Percentiles rank a stretch among this genome's conserved stretches.
Evolutionary conservation across 805 yeast genomes (phyloP).

Genomic region (Starmerella roubikii): DNA sequence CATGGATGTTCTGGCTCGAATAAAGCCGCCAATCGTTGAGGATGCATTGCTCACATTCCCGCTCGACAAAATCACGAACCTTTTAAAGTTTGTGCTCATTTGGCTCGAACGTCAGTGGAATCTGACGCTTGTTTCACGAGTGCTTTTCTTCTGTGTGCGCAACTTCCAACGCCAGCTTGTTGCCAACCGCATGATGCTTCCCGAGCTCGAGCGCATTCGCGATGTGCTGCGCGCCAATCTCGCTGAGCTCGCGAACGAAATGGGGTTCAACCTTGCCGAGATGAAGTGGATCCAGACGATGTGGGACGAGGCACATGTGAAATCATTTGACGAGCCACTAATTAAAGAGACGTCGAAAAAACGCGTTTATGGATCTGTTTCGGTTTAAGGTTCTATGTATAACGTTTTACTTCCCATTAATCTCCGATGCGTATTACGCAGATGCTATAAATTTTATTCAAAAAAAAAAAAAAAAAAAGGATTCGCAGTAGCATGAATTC

Average conservation of each 20-base stretch:
- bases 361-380: slow-evolving; percentile 6
- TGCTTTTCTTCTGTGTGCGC: slow-evolving; percentile 60
- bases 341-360: background rate
- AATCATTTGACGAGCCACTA: slow-evolving; percentile 2
- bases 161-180: slow-evolving; percentile 70
- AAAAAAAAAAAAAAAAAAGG: too few relatives aligned
- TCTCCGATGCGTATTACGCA: too few relatives aligned
- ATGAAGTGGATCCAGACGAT: slow-evolving; percentile 56
- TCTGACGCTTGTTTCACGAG: slow-evolving; percentile 54
- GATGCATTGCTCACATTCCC: slow-evolving; percentile 88
- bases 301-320: slow-evolving; percentile 58
- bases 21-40: slow-evolving; percentile 74
- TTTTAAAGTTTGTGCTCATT: slow-evolving; percentile 57
- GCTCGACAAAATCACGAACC: slow-evolving; percentile 61
- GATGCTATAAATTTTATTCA: too few relatives aligned
- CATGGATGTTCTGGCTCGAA: slow-evolving; percentile 51
- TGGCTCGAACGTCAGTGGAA: slow-evolving; percentile 48
- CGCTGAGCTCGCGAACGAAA: slow-evolving; percentile 36
- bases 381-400: background rate
- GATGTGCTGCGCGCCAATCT: slow-evolving; percentile 46
- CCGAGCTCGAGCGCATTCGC: slow-evolving; percentile 45
- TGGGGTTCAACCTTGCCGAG: slow-evolving; percentile 81
- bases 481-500: too few relatives aligned
- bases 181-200: slow-evolving; percentile 35
- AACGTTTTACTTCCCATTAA: too few relatives aligned